Conservation (phyloP, 2,329 filamentous ascomycete species). For the Metarhizium album region DNA sequence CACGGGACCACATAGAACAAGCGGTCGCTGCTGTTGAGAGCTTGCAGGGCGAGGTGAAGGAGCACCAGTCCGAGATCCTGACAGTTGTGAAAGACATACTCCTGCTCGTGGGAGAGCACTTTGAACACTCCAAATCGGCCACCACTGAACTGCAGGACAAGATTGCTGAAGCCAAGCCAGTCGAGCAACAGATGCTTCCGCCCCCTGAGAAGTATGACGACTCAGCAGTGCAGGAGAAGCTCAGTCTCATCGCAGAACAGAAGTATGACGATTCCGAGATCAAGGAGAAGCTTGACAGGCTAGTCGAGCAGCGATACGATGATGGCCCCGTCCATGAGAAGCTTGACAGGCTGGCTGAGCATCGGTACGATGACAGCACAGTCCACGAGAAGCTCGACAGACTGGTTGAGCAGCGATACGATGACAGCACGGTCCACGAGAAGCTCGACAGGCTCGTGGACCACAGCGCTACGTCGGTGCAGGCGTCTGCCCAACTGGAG, state of each 20-base stretch:
- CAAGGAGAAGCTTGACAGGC: constrained; percentile 39
- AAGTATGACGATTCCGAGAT: constrained; percentile 46
- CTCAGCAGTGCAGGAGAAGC: constrained; percentile 18
- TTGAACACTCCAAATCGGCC: constrained; percentile 70
- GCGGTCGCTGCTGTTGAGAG: constrained; percentile 62
- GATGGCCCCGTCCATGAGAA: constrained; percentile 25
- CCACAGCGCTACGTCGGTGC: constrained; percentile 53
- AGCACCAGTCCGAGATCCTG: constrained; percentile 82
- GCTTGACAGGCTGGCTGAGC: constrained; percentile 31
- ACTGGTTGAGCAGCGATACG: constrained; percentile 22
- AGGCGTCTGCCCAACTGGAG: constrained; percentile 64
- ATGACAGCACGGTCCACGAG: constrained; percentile 21
- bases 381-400: constrained; percentile 33
- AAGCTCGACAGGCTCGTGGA: constrained; percentile 42
- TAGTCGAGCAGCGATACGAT: constrained; percentile 20
- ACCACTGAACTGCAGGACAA: constrained; percentile 44
- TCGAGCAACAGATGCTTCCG: constrained; percentile 47
- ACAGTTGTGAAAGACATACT: constrained; percentile 81
- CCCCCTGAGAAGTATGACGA: constrained; percentile 31
- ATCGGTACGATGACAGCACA: constrained; percentile 18
- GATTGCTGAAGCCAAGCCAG: constrained; percentile 50
- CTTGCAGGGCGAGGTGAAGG: constrained; percentile 66
- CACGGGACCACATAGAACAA: constrained; percentile 69
- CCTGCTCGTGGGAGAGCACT: constrained; percentile 72
- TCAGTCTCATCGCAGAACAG: constrained; percentile 20